Percentiles rank a stretch among this genome's conserved stretches.
phyloP scores from a whole-genome alignment of 441 rosid species.

The Populus hybrid region DNA sequence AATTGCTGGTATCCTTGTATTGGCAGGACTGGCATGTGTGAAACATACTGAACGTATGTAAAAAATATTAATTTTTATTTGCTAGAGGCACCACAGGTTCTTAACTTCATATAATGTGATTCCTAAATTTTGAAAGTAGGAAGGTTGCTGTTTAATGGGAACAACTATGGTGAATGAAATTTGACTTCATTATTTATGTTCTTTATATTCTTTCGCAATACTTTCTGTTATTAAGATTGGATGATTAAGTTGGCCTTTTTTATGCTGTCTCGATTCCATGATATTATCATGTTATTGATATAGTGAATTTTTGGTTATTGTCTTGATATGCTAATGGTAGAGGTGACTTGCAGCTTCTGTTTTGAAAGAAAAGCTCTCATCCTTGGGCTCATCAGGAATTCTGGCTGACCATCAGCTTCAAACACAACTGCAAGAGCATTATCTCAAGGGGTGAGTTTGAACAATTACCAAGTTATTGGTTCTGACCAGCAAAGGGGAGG shows the following conservation, averaged over 20 bases:
- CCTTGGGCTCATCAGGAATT: slow-evolving; percentile 94
- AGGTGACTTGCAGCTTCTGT: slow-evolving; percentile 75
- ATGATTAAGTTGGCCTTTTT: not conserved
- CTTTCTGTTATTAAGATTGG: not conserved
- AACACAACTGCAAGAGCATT: slow-evolving; percentile 87
- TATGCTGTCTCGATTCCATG: not conserved
- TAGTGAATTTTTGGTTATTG: not conserved
- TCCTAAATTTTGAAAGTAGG: too few relatives aligned
- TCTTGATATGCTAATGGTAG: slow-evolving; percentile 34
- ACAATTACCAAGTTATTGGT: not conserved
- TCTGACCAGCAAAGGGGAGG: slow-evolving; percentile 1
- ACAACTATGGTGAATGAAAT: too few relatives aligned
- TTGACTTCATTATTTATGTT: too few relatives aligned
- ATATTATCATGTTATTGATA: slow-evolving; percentile 12
- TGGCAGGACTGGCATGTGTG: too few relatives aligned
- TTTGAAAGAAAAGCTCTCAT: slow-evolving; percentile 89
- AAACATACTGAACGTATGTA: too few relatives aligned
- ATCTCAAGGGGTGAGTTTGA: slow-evolving; percentile 49
- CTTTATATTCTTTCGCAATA: too few relatives aligned
- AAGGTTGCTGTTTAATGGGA: too few relatives aligned
- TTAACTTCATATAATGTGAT: too few relatives aligned
- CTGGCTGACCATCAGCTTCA: slow-evolving; percentile 99
- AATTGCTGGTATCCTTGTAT: too few relatives aligned
- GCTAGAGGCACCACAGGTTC: too few relatives aligned
- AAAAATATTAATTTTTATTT: too few relatives aligned